Conservation (phyloP, 2,329 filamentous ascomycete genomes). For the Cercospora zeae-maydis region DNA sequence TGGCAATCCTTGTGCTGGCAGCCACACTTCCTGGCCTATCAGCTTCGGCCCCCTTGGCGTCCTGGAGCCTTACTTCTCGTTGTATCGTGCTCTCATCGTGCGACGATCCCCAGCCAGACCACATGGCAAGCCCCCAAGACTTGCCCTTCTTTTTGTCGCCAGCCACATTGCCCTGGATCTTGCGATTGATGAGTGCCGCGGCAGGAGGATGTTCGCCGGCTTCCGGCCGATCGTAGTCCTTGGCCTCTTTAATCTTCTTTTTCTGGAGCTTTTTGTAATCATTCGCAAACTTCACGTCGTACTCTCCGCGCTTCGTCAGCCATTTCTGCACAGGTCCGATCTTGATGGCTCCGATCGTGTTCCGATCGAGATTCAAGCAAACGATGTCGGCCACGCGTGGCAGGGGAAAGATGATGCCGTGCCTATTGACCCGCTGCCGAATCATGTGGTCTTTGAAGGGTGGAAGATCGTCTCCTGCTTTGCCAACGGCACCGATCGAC, state of each 20-base stretch:
- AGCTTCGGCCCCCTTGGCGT: constrained; percentile 12
- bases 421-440: constrained; percentile 75
- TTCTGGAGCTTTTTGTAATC: constrained; percentile 70
- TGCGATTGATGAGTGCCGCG: constrained; percentile 59
- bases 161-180: constrained; percentile 41
- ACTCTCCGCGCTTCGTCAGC: constrained; percentile 69
- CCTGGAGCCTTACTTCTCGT: constrained; percentile 51
- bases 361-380: constrained; percentile 60
- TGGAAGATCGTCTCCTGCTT: constrained; percentile 78
- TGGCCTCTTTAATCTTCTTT: constrained; percentile 68
- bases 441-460: constrained; percentile 85
- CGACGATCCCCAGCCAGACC: constrained; percentile 84
- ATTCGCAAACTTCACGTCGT: constrained; percentile 68
- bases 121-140: constrained; percentile 68
- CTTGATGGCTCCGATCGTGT: constrained; percentile 75
- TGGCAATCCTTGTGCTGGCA: neutral
- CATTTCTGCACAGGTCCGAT: constrained; percentile 76
- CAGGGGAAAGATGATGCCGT: constrained; percentile 70
- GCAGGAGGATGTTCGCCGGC: constrained; percentile 75
- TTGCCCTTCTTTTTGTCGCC: constrained; percentile 46
- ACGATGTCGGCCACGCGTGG: constrained; percentile 61
- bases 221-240: constrained; percentile 64
- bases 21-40: constrained; percentile 8
- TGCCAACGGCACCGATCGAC: constrained; percentile 60
- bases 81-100: constrained; percentile 77